Evolutionary conservation across 495 filamentous ascomycete genomes (phyloP).

Genomic region (Aspergillus affinis): DNA sequence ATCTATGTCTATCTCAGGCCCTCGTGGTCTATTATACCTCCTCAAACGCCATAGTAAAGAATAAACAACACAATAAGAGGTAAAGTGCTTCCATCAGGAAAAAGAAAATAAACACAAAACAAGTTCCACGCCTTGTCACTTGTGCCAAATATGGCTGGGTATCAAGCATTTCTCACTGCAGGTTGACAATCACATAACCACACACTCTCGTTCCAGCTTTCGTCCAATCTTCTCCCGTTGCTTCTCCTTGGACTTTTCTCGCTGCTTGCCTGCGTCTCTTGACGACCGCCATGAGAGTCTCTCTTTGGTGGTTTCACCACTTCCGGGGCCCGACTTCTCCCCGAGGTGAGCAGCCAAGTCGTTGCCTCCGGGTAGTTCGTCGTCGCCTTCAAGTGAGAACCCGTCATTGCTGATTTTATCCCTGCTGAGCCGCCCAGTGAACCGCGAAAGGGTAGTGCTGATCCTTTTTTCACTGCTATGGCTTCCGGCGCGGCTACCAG

Average conservation of each 20-base stretch:
- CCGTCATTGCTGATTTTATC: slow-evolving; percentile 40
- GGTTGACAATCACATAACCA: slow-evolving; percentile 22
- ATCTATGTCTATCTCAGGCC: neutral
- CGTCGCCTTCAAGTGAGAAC: slow-evolving; percentile 29
- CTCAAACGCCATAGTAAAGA: neutral
- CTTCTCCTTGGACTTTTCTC: slow-evolving; percentile 40
- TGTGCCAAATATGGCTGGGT: slow-evolving; percentile 1
- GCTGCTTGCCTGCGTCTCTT: slow-evolving; percentile 23
- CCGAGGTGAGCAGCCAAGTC: slow-evolving; percentile 26
- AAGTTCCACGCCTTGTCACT: neutral
- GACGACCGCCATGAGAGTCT: slow-evolving; percentile 30
- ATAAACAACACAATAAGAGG: neutral
- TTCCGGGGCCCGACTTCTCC: slow-evolving; percentile 24
- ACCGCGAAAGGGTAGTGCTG: slow-evolving; percentile 63
- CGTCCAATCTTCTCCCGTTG: slow-evolving; percentile 46
- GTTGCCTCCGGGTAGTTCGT: slow-evolving; percentile 32
- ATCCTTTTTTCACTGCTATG: slow-evolving; percentile 67
- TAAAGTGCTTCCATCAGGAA: neutral
- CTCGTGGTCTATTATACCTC: neutral
- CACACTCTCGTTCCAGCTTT: slow-evolving; percentile 71
- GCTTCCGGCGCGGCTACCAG: slow-evolving; percentile 65
- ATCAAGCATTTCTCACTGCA: slow-evolving; percentile 7
- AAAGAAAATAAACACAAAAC: neutral
- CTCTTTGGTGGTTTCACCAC: slow-evolving; percentile 29
- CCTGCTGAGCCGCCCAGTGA: slow-evolving; percentile 54